A percentile compares a stretch with the other conserved stretches of the same genome.
Conservation (phyloP, 2,329 filamentous ascomycete genomes). For the Cladosporium oxysporum region DNA sequence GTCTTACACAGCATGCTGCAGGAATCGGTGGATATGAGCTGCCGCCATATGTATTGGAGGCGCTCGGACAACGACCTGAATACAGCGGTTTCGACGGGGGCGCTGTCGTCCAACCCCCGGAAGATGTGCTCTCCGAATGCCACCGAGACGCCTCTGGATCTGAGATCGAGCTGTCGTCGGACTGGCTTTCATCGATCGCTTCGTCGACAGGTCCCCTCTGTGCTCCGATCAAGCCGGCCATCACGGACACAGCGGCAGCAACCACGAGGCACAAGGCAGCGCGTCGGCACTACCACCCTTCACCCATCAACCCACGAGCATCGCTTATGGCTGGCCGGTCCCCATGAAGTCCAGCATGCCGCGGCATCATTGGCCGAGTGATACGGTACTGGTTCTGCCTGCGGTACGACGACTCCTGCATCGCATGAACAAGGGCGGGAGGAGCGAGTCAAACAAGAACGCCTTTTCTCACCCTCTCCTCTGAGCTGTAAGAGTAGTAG, state of each 20-base stretch:
- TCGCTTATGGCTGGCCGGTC: slow-evolving; percentile 6
- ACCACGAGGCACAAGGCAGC: slow-evolving; percentile 11
- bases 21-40: not conserved
- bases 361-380: slow-evolving; percentile 8
- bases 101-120: not conserved
- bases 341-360: not conserved
- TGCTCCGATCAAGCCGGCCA: slow-evolving; percentile 10
- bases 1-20: slow-evolving; percentile 10
- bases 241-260: not conserved
- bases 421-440: not conserved
- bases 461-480: not conserved
- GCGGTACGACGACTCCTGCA: slow-evolving; percentile 1
- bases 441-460: not conserved
- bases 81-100: not conserved
- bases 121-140: not conserved
- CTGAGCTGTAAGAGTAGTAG: not conserved
- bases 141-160: not conserved
- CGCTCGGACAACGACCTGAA: slow-evolving; percentile 3
- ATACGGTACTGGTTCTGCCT: not conserved
- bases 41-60: not conserved
- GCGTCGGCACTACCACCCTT: slow-evolving; percentile 1
- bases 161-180: slow-evolving; percentile 7
- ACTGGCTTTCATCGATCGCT: not conserved
- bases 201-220: not conserved
- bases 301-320: not conserved